phyloP scores from a whole-genome alignment of 352 stramenopile species.

The Hyaloperonospora arabidopsidis region DNA sequence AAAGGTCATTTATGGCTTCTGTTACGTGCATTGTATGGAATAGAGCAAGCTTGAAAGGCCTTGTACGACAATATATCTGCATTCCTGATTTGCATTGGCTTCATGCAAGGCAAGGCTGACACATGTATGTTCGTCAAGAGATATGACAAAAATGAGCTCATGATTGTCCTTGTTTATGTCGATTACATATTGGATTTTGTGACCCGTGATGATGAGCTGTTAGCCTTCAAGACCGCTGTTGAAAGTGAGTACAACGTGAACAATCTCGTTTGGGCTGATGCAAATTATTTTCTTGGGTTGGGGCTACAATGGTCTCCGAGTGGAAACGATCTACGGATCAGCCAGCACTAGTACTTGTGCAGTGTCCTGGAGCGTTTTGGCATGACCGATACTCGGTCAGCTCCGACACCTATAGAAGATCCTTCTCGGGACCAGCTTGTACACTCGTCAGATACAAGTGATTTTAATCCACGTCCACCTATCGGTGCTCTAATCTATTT shows the following conservation, averaged over 20 bases:
- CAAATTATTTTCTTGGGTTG: too few species aligned
- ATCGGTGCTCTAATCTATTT: background rate
- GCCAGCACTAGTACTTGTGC: too few species aligned
- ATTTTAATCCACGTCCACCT: background rate
- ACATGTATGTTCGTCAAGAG: background rate
- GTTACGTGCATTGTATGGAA: slow-evolving; percentile 19
- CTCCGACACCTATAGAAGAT: background rate
- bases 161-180: background rate
- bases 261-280: too few species aligned
- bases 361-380: too few species aligned
- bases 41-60: slow-evolving; percentile 22
- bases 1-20: slow-evolving; percentile 19
- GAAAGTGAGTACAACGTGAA: too few species aligned
- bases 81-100: background rate
- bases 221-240: too few species aligned
- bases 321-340: too few species aligned
- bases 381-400: too few species aligned
- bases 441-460: background rate
- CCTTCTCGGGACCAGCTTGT: background rate
- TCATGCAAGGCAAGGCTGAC: background rate
- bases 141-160: background rate
- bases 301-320: too few species aligned
- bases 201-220: too few species aligned
- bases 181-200: too few species aligned
- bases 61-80: slow-evolving; percentile 15